Percentiles rank a stretch among this genome's conserved stretches.
phyloP scores from a whole-genome alignment of 2,329 filamentous ascomycete species.

The Coleophoma cylindrospora region DNA sequence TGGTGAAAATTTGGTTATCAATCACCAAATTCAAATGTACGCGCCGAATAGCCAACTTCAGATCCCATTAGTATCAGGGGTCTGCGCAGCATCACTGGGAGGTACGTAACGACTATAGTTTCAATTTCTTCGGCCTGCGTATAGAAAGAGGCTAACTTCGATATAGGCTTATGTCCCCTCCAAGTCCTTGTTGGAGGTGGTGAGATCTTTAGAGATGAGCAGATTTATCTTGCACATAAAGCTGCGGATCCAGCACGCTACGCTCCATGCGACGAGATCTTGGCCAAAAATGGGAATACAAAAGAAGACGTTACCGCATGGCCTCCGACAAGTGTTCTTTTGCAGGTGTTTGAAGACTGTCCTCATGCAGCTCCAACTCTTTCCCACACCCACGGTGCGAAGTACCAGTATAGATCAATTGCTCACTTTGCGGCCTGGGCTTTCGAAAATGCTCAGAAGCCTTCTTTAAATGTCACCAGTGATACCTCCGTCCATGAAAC shows the following conservation, averaged over 20 bases:
- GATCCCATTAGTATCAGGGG: constrained; percentile 82
- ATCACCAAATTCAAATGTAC: constrained; percentile 84
- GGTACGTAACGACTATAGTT: not conserved
- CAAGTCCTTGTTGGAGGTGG: constrained; percentile 81
- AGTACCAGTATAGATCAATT: constrained; percentile 86
- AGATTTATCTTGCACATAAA: constrained; percentile 90
- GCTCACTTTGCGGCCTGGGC: constrained; percentile 91
- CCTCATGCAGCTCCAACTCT: constrained; percentile 86
- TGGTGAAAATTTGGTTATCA: constrained; percentile 63
- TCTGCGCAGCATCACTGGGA: constrained; percentile 79
- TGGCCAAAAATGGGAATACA: constrained; percentile 53
- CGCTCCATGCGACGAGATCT: constrained; percentile 54
- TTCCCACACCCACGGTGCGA: constrained; percentile 85
- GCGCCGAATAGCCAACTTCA: constrained; percentile 76
- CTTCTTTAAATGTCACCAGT: constrained; percentile 42
- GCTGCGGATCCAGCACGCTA: constrained; percentile 76
- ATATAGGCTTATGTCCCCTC: constrained; percentile 68
- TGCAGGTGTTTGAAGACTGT: constrained; percentile 90
- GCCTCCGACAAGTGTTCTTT: constrained; percentile 78
- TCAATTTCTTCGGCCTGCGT: no score
- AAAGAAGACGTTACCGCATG: constrained; percentile 50
- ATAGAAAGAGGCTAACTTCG: no score
- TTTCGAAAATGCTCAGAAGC: constrained; percentile 71
- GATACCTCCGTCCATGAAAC: no score
- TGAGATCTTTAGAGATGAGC: constrained; percentile 86